These are phyloP conservation scores for Ophiocordyceps unilateralis DNA, from an alignment of 2,329 filamentous ascomycete genomes.

Conservation along the genomic window DNA sequence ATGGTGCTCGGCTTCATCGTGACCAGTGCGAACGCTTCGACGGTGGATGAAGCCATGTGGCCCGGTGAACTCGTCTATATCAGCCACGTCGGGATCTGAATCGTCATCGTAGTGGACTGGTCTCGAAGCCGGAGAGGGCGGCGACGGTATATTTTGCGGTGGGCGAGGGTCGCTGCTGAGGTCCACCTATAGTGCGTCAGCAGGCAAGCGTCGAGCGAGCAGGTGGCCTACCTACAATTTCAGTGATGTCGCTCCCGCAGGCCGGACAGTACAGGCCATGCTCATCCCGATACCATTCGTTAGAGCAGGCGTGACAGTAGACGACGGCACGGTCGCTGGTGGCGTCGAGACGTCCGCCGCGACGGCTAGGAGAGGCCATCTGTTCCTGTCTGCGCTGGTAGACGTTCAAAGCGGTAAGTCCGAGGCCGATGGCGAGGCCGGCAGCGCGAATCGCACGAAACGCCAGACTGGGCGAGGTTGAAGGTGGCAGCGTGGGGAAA, in stretches of 20 bases:
- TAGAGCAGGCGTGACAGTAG: slow-evolving; percentile 65
- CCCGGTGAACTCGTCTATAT: slow-evolving; percentile 36
- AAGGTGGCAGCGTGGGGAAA: background rate
- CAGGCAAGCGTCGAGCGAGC: background rate
- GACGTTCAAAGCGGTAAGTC: slow-evolving; percentile 37
- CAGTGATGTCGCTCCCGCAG: slow-evolving; percentile 65
- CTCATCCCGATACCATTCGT: slow-evolving; percentile 66
- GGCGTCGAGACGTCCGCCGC: slow-evolving; percentile 28
- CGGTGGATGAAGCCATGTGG: slow-evolving; percentile 23
- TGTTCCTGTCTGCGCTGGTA: slow-evolving; percentile 29
- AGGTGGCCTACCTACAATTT: slow-evolving; percentile 46
- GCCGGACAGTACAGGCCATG: slow-evolving; percentile 53
- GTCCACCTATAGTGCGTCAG: no score
- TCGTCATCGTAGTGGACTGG: slow-evolving; percentile 18
- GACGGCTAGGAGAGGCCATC: slow-evolving; percentile 16
- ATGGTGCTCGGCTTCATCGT: slow-evolving; percentile 9
- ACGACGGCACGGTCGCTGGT: slow-evolving; percentile 49
- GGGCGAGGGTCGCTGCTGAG: slow-evolving; percentile 45
- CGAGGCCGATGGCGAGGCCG: slow-evolving; percentile 40
- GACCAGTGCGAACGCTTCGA: slow-evolving; percentile 15
- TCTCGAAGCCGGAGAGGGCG: slow-evolving; percentile 13
- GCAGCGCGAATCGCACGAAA: slow-evolving; percentile 35
- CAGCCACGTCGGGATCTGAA: slow-evolving; percentile 41
- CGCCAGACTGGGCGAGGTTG: slow-evolving; percentile 29
- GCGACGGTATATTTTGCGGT: slow-evolving; percentile 11